phyloP scores from a whole-genome alignment of 176 grass and related monocot species.

The Luzula sylvatica region DNA sequence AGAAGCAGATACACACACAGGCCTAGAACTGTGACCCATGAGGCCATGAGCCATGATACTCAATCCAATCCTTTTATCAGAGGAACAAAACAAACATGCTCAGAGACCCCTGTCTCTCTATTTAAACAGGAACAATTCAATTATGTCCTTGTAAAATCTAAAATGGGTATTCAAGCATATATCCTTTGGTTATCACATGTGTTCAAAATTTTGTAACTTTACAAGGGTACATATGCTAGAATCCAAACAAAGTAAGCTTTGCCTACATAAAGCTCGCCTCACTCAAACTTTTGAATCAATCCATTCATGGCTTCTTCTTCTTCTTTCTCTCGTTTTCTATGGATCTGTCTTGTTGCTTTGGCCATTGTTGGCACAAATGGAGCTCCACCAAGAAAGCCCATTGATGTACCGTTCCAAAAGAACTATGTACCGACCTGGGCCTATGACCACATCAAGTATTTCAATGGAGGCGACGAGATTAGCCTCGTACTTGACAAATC shows the following conservation, averaged over 20 bases:
- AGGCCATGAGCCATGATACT: conserved; percentile 17
- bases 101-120: conserved; percentile 3
- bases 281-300: conserved; percentile 3
- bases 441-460: conserved; percentile 62
- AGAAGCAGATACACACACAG: conserved; percentile 1
- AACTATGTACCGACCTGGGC: conserved; percentile 90
- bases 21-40: conserved; percentile 13
- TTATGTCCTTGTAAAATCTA: no score
- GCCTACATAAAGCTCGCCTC: conserved; percentile 17
- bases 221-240: neutral
- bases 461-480: conserved; percentile 52
- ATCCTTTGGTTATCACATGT: no score
- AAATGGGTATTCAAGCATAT: no score
- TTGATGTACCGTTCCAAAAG: conserved; percentile 56
- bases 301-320: conserved; percentile 3
- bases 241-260: neutral
- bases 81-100: conserved; percentile 16
- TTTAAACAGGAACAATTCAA: no score
- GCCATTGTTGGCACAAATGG: conserved; percentile 21
- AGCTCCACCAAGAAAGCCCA: conserved; percentile 45
- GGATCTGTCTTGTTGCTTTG: conserved; percentile 1
- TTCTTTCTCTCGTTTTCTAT: conserved; percentile 5
- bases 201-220: neutral
- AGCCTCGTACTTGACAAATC: conserved; percentile 49
- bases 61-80: conserved; percentile 9